Base-by-base conservation (phyloP, 805 yeast genomes). In the Isabelozyma rhagii region DNA sequence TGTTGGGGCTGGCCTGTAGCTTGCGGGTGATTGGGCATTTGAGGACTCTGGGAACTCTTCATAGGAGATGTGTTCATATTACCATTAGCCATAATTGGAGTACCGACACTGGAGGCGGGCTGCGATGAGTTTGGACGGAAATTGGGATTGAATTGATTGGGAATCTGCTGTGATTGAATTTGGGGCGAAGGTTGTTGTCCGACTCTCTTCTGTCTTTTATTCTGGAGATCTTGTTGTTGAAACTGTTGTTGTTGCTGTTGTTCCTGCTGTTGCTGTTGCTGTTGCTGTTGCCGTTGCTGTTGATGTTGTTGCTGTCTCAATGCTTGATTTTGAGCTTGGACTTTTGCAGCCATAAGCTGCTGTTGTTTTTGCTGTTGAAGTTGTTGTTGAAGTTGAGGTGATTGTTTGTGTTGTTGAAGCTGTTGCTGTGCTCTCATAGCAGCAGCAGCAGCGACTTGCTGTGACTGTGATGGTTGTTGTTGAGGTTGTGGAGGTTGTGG, bases 361-460 rank as follows among this genome's bases (percentile, higher is more conserved):
- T 41, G 59, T 53, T 46, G 65, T 61, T 45, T 60, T 54, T n/a
- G 62, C 51, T 47, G 64, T 60, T 41, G 61, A 51, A 29, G 47
- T 46, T 52, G 49, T 17, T 41, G 43, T 13, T 14, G 28, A 8
- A 15, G 14, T n/a, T 39, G 41, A 11, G 41, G 41, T 39, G 15
- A 15, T 13, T 10, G 17, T 43, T 43, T 44, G 45, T 56, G 51
- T 41, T 45, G 54, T 25, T 56, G 61, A 56, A 3, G 64, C 56
- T 68, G 67, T 66, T 9, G 68, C 66, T 43, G 65, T 66, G 64
- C 58, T n/a, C 58, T 53, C 10, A 60, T 56, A 28, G 56, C 52
- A n/a, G 57, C 58, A 4, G 62, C 53, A 15, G 59, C 59, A 13
- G 62, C 25, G 4, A 21, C 55, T 29, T 39, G 36, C 10, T 53